Percentiles rank a stretch among this genome's conserved stretches.
Conservation (phyloP, 352 stramenopile genomes). For the Elongisporangium senticosum region DNA sequence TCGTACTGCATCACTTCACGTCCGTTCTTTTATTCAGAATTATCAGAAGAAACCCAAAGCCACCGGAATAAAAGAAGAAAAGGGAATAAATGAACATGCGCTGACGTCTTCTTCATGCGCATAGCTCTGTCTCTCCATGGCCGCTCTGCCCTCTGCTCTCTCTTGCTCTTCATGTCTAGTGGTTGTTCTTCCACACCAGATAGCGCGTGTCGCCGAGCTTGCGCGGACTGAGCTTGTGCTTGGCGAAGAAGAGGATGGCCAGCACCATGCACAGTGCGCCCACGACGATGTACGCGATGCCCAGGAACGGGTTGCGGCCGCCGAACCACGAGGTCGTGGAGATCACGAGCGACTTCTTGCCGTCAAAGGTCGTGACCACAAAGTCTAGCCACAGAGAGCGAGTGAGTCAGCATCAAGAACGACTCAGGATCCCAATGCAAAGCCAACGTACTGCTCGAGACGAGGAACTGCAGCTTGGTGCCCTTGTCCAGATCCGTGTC, state of each 20-base stretch:
- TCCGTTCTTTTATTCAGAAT: neutral
- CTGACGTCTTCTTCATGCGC: neutral
- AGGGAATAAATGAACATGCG: neutral
- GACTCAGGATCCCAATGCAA: conserved; percentile 4
- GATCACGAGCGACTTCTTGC: conserved; percentile 96
- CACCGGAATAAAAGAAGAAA: neutral
- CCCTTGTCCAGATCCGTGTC: conserved; percentile 87
- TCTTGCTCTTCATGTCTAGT: conserved; percentile 28
- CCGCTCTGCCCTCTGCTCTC: neutral
- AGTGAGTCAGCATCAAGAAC: neutral
- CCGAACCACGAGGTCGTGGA: conserved; percentile 95
- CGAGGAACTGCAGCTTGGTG: conserved; percentile 89
- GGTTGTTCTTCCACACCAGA: conserved; percentile 96
- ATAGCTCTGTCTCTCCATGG: neutral
- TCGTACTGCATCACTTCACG: conserved; percentile 36
- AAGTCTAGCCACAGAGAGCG: conserved; percentile 77
- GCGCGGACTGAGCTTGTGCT: conserved; percentile 93
- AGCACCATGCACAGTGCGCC: conserved; percentile 92
- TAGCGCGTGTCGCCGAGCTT: conserved; percentile 94
- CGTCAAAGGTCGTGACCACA: conserved; percentile 92
- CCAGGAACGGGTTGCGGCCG: conserved; percentile 95
- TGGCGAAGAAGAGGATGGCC: conserved; percentile 93
- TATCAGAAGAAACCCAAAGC: too few species aligned
- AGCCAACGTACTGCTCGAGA: conserved; percentile 82
- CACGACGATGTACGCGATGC: conserved; percentile 94